Percentiles rank a stretch among this genome's conserved stretches.
Evolutionary conservation across 2,329 filamentous ascomycete species (phyloP).

Genomic region (Cladosporium sphaerospermum): DNA sequence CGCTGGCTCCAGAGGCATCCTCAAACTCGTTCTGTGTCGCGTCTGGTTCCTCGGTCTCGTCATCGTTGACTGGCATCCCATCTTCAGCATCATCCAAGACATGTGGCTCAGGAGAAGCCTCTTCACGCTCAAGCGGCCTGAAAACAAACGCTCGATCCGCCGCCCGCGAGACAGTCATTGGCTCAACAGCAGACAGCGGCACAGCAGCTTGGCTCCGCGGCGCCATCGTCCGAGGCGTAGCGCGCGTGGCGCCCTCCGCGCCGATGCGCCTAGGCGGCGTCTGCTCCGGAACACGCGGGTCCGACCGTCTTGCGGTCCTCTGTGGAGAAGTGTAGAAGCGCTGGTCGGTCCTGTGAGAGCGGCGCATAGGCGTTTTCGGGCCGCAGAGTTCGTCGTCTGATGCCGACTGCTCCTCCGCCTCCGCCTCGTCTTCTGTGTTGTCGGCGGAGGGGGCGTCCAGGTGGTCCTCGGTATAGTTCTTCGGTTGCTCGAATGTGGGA

Average conservation of each 20-base stretch:
- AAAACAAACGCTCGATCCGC: conserved; percentile 21
- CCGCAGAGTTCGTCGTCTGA: conserved; percentile 30
- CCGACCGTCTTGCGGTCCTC: conserved; percentile 11
- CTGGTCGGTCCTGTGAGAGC: conserved; percentile 11
- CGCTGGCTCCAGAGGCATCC: background rate
- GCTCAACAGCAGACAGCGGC: conserved; percentile 15
- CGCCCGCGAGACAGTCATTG: conserved; percentile 23
- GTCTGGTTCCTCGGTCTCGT: conserved; percentile 8
- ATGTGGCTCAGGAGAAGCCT: background rate
- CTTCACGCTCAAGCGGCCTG: conserved; percentile 12
- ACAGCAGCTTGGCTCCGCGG: conserved; percentile 18
- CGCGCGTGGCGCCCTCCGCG: conserved; percentile 16
- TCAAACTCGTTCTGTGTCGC: background rate
- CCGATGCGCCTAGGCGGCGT: conserved; percentile 19
- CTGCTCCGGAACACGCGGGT: conserved; percentile 13
- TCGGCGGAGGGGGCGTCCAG: conserved; percentile 15
- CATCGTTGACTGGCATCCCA: background rate
- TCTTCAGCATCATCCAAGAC: conserved; percentile 11
- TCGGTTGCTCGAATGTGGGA: conserved; percentile 6
- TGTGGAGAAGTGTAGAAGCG: conserved; percentile 16
- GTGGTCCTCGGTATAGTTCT: conserved; percentile 8
- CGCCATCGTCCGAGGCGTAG: conserved; percentile 24
- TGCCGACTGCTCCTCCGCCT: background rate
- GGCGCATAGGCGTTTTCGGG: conserved; percentile 29
- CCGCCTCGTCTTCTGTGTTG: conserved; percentile 12